Base-by-base conservation (phyloP, 495 filamentous ascomycete species). In the Lichina pygmaea region DNA sequence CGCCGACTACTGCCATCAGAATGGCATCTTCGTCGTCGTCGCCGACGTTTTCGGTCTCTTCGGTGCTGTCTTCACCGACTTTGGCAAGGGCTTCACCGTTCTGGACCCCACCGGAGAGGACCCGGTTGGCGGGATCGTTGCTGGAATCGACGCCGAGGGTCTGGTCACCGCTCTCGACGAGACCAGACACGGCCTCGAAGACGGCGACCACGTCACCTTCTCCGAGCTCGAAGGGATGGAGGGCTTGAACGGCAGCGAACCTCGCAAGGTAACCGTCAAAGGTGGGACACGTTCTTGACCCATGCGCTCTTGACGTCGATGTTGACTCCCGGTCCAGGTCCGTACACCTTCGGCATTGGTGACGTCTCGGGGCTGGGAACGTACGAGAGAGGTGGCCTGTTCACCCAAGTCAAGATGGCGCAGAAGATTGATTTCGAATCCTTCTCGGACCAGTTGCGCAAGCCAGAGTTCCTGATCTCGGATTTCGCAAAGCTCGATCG, bases 401-500 rank as follows among this genome's bases (percentile, higher is more conserved):
- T 75, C 55, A 78, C 74, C 8, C 91, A 99, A 57, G 86, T 93
- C 53, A 99, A 95, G 66, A 92, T 92, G 85, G 86, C 86, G 33
- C 94, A 91, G 63, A 72, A 81, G 42, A 62, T 99, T 52, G 75
- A 92, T 52, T 99, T 95, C 62, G 79, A 89, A 59, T 62, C 76
- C 11, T 66, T 93, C 34, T 68, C 67, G 15, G 64, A 69, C 39
- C 73, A 92, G 49, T 58, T 94, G 34, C 78, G 78, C 57, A 78
- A 82, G 45, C 91, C 91, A 8, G 86, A 93, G 46, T 68, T 86
- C 47, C 61, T 99, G 48, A 70, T 92, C 24, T 93, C 91, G 13
- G 91, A 99, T 57, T 94, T 81, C 53, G 91, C 91, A 60, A 99
- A 99, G 56, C 92, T 93, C 46, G 89, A 95, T 55, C 74, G 91